Base-by-base conservation (phyloP, 345 rosid species). In the Eucalyptus albens region DNA sequence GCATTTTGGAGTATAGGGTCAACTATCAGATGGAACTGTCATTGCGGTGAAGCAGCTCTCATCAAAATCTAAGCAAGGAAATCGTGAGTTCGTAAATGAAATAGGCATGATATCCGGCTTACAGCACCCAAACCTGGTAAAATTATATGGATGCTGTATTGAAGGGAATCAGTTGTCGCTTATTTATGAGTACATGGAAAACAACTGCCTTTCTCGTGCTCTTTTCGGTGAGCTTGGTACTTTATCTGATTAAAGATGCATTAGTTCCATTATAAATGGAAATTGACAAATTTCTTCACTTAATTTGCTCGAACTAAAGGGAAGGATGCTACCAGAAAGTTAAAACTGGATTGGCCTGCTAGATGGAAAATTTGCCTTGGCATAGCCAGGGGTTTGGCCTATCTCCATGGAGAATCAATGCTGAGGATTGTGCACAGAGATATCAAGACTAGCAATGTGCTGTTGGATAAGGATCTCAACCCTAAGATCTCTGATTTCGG, bases 401-500 rank as follows among this genome's bases (percentile, higher is more conserved):
- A 92, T 92, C 98, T 97, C 87, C 99, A 97, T 44, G 99, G 92
- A 91, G 99, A 97, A 88, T 97, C 99, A 0, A 92, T 91, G 88
- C 93, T 97, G 91, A 97, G 94, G 92, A 95, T 97, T 90, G 97
- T 97, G 91, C 99, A 97, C 89, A 93, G 99, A 91, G 99, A 97
- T 94, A 96, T 96, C 87, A 97, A 97, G 95, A 94, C 97, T 14
- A 96, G 99, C 93, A 96, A 97, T 59, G 97, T 97, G 89, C 93
- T 97, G 90, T 97, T 97, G 47, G 98, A 97, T 87, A 95, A 95
- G 92, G 94, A 96, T 91, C 92, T 96, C 53, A 94, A 94, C 88
- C 96, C 99, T 9, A 97, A 97, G 91, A 97, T 97, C 89, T 97
- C 99, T 49, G 98, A 97, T 90, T 97, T 97, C 89, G 99, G 99